These are phyloP conservation scores for Aspergillus cavernicola DNA, from an alignment of 495 filamentous ascomycete species.

Conservation along the genomic window DNA sequence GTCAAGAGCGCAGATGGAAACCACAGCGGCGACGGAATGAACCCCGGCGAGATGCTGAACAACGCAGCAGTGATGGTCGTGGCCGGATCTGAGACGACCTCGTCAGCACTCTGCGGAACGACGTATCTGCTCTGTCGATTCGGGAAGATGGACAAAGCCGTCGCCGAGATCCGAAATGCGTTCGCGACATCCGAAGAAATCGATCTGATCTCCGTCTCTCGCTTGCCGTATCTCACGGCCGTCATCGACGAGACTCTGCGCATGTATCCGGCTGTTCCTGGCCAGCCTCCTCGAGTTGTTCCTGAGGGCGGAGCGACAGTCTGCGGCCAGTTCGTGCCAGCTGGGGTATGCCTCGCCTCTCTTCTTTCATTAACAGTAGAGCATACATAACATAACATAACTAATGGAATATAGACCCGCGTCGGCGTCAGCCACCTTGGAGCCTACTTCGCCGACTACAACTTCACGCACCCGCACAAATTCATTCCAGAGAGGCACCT, in stretches of 20 bases:
- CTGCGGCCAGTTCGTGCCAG: background rate
- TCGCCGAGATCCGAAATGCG: background rate
- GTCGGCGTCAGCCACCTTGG: background rate
- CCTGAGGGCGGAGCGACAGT: background rate
- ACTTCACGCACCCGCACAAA: background rate
- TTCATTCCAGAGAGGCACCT: background rate
- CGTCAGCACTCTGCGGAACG: background rate
- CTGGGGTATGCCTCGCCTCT: background rate
- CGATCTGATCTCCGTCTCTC: background rate
- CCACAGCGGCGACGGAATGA: background rate
- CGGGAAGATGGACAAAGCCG: background rate
- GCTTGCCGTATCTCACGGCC: background rate
- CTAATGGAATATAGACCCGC: background rate
- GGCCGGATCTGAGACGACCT: slow-evolving; percentile 2
- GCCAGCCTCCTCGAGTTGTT: background rate
- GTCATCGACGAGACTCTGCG: slow-evolving; percentile 2
- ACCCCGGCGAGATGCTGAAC: background rate
- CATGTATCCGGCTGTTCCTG: background rate
- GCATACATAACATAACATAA: no score
- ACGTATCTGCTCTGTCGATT: background rate
- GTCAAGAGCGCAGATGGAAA: background rate
- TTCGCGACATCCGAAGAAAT: background rate
- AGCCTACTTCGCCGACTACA: background rate
- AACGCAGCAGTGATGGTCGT: background rate
- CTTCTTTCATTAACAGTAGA: no score